These are phyloP conservation scores for Musa schizocarpa DNA, from an alignment of 176 grass and related monocot genomes.

Conservation along the genomic window DNA sequence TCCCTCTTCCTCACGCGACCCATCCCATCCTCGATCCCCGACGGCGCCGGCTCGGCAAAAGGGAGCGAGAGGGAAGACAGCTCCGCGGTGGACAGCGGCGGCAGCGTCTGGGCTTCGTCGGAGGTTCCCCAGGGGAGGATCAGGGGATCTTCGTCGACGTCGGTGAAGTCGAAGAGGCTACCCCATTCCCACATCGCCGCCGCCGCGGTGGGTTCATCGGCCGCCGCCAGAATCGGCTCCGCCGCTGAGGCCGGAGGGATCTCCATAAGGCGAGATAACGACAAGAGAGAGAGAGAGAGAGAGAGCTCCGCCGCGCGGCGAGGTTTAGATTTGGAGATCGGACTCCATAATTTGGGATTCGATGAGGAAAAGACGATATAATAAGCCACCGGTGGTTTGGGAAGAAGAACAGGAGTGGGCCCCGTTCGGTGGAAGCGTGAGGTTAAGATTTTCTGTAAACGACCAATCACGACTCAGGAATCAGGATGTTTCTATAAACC, in stretches of 20 bases:
- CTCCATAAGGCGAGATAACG: constrained; percentile 19
- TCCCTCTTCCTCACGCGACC: constrained; percentile 77
- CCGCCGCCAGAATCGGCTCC: not conserved
- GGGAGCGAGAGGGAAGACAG: not conserved
- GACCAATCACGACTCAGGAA: no score
- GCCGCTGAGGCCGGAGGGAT: constrained; percentile 18
- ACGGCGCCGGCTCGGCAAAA: not conserved
- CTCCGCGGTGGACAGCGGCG: constrained; percentile 4
- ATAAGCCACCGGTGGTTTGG: not conserved
- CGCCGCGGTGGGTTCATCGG: constrained; percentile 17
- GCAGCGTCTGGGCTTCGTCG: constrained; percentile 9
- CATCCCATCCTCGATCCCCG: constrained; percentile 2
- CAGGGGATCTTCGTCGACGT: constrained; percentile 36
- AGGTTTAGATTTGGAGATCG: not conserved
- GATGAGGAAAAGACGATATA: constrained; percentile 10
- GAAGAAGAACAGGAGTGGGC: not conserved
- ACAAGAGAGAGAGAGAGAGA: not conserved
- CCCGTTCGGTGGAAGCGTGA: constrained; percentile 16
- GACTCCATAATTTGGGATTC: constrained; percentile 18
- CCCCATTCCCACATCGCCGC: constrained; percentile 53
- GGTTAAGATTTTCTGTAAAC: not conserved
- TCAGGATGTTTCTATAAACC: no score
- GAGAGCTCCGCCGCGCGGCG: not conserved
- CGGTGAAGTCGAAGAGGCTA: constrained; percentile 61
- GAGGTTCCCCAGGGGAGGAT: constrained; percentile 41